Percentiles rank a stretch among this genome's conserved stretches.
phyloP scores from a whole-genome alignment of 164 flowering plant genomes.

The Annona cherimola region DNA sequence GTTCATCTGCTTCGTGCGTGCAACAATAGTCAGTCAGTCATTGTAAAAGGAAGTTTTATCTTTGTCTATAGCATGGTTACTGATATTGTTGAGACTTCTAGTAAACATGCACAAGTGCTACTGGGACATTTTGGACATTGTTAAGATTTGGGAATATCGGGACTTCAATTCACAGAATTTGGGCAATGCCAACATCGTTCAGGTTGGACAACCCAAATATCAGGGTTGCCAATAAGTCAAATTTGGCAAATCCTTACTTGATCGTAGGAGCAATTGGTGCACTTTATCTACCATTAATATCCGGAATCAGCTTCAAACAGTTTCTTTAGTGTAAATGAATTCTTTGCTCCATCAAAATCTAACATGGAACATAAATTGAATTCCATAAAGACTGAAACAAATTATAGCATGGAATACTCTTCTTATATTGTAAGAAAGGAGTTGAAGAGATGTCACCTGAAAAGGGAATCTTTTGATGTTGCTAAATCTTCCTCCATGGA shows the following conservation, averaged over 20 bases:
- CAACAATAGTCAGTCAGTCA: too few species aligned
- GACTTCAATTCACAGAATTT: constrained; percentile 1
- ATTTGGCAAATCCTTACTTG: constrained; percentile 13
- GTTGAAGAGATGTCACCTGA: constrained; percentile 27
- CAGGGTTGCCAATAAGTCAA: constrained; percentile 11
- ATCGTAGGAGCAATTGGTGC: constrained; percentile 13
- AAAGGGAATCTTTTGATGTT: constrained; percentile 45
- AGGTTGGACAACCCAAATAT: not conserved
- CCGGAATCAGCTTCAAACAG: constrained; percentile 18
- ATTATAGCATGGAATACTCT: constrained; percentile 61
- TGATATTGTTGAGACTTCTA: not conserved
- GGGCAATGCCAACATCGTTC: constrained; percentile 4
- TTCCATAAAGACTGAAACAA: constrained; percentile 36
- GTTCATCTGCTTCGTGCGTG: too few species aligned
- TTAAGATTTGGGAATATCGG: not conserved
- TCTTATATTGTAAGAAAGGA: constrained; percentile 40
- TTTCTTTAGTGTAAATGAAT: constrained; percentile 39
- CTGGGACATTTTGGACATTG: constrained; percentile 4
- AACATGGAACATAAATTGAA: constrained; percentile 32
- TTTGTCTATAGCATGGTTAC: not conserved
- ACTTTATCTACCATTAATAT: constrained; percentile 14
- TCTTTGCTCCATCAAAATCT: constrained; percentile 65
- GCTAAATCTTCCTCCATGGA: constrained; percentile 3
- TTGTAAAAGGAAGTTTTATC: too few species aligned
- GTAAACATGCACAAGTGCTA: constrained; percentile 1